A percentile compares a stretch with the other conserved stretches of the same genome.
phyloP scores from a whole-genome alignment of 768 basidiomycete species.

The Xerocomellus intermedius region DNA sequence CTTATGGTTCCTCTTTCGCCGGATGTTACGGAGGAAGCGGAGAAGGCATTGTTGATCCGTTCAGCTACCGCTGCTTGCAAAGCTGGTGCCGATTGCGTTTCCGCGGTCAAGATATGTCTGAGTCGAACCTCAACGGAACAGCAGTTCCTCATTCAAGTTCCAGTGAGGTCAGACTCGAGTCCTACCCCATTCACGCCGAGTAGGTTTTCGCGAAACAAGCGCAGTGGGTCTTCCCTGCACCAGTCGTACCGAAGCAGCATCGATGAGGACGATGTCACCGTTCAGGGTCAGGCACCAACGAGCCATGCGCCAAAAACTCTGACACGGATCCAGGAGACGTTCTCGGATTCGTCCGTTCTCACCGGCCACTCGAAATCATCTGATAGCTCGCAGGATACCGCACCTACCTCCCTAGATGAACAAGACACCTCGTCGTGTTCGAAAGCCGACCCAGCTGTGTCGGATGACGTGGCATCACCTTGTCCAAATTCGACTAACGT shows the following conservation, averaged over 20 bases:
- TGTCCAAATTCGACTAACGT: conserved; percentile 38
- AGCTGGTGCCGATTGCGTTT: conserved; percentile 85
- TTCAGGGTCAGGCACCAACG: conserved; percentile 45
- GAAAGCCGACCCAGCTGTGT: conserved; percentile 24
- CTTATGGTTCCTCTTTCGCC: conserved; percentile 54
- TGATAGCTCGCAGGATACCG: conserved; percentile 46
- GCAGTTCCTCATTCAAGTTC: conserved; percentile 65
- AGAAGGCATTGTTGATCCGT: conserved; percentile 72
- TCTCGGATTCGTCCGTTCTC: conserved; percentile 50
- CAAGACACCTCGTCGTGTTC: conserved; percentile 33
- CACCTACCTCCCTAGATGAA: conserved; percentile 50
- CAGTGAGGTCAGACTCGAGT: conserved; percentile 46
- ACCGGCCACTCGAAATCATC: conserved; percentile 46
- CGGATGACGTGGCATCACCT: conserved; percentile 32
- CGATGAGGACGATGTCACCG: conserved; percentile 63
- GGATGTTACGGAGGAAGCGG: conserved; percentile 71
- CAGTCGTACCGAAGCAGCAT: conserved; percentile 36
- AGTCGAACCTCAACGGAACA: conserved; percentile 59
- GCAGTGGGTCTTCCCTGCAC: conserved; percentile 39
- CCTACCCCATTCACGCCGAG: conserved; percentile 45
- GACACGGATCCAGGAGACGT: conserved; percentile 37
- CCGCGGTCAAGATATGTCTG: conserved; percentile 80
- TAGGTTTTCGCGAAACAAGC: conserved; percentile 43
- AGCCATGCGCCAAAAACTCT: conserved; percentile 17
- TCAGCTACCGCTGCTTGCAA: conserved; percentile 88